Base-by-base conservation (phyloP, 352 stramenopile species). In the Elongisporangium prolatum region DNA sequence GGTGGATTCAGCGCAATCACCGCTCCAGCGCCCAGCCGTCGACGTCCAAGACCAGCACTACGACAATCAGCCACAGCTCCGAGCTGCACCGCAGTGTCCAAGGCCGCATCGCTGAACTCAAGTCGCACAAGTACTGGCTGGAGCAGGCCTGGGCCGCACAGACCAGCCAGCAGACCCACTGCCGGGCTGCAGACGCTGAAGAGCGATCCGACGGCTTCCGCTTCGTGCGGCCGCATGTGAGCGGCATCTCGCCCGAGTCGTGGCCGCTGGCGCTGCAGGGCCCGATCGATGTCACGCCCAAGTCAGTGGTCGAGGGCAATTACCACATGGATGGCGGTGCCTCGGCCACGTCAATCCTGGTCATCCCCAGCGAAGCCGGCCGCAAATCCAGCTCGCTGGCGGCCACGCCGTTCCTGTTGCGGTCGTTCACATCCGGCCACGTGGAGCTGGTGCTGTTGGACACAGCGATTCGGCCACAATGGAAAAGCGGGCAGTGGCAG, bases 121-220 rank as follows among this genome's bases (percentile, higher is more conserved):
- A 91, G 68, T 90, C 84, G 20, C 84, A 93, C 49, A 89, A 90
- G 64, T 91, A 91, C 68, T 93, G 84, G 84, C 61, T 93, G 8
- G 67, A 89, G 17, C 74, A 91, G 65, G 70, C 72, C 8, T 93
- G 84, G 84, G 65, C 67, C 0, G 54, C 70, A 21, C 68, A 24
- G 11, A 17, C 61, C 8, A 53, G 48, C 48, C 38, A 56, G 18
- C 18, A 34, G 37, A 56, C 21, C 24, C 48, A 9, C 7, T 24
- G n/a, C 13, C 59, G 48, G 25, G 57, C 51, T 38, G 44, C 64
- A 54, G 66, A n/a, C n/a, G n/a, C n/a, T n/a, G n/a, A n/a, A n/a
- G n/a, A n/a, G n/a, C n/a, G n/a, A n/a, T n/a, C n/a, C 50, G 71
- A 76, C 34, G 56, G 68, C 20, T 74, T 73, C 24, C 74, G 69